A percentile compares a stretch with the other conserved stretches of the same genome.
Evolutionary conservation across 768 basidiomycete genomes (phyloP).

Genomic region (Kondoa subrosea): DNA sequence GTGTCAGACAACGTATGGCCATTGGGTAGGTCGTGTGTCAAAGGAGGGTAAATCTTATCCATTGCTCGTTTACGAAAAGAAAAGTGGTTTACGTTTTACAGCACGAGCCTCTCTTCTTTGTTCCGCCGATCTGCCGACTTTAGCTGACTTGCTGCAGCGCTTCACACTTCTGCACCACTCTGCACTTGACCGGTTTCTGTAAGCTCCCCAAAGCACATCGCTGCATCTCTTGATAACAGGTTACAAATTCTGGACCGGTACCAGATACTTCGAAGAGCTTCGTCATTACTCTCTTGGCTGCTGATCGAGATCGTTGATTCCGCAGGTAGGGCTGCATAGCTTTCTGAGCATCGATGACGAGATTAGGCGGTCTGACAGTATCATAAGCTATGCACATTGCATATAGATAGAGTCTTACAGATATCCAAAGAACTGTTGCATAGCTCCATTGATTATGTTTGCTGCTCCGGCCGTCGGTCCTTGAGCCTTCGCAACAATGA

Average conservation of each 20-base stretch:
- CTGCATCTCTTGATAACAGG: neutral
- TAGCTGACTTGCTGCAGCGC: no score
- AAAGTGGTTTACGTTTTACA: no score
- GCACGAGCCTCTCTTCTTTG: no score
- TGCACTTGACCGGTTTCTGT: neutral
- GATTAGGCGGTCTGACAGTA: neutral
- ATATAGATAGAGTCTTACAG: neutral
- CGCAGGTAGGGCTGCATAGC: neutral
- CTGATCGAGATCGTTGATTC: neutral
- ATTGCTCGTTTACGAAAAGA: no score
- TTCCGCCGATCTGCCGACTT: no score
- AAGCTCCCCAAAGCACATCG: neutral
- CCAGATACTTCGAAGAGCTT: neutral
- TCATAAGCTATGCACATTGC: neutral
- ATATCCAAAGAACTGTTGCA: neutral
- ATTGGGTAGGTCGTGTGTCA: no score
- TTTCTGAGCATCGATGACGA: neutral
- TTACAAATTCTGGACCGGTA: no score
- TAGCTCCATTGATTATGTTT: neutral
- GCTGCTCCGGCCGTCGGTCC: neutral
- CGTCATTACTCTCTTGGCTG: neutral
- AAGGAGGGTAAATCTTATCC: no score
- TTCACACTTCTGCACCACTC: neutral
- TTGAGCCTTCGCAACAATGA: neutral
- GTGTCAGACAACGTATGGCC: no score